A percentile compares a stretch with the other conserved stretches of the same genome.
These are phyloP conservation scores for Musa beccarii DNA, from an alignment of 176 grass and related monocot species.

Conservation along the genomic window DNA sequence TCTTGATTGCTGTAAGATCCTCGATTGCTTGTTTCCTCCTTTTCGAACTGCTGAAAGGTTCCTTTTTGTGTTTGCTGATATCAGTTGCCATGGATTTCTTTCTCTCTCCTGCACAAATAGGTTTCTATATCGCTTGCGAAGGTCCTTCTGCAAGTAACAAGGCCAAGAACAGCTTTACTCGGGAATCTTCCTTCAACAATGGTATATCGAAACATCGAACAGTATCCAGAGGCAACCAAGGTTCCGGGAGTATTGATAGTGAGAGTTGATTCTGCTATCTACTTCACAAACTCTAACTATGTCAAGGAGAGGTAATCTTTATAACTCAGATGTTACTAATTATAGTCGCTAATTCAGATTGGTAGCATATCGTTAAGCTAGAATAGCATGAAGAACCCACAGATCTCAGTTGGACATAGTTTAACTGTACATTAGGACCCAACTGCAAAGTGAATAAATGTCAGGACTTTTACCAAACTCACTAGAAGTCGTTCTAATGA, in stretches of 20 bases:
- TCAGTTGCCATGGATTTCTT: not conserved
- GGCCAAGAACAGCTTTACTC: constrained; percentile 75
- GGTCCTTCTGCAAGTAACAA: constrained; percentile 97
- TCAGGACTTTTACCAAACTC: too few relatives aligned
- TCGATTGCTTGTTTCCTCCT: not conserved
- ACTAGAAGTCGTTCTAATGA: too few relatives aligned
- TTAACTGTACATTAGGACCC: too few relatives aligned
- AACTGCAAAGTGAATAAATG: too few relatives aligned
- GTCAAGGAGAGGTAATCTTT: constrained; percentile 62
- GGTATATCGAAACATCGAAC: constrained; percentile 74
- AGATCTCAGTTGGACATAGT: too few relatives aligned
- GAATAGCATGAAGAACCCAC: too few relatives aligned
- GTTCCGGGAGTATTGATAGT: constrained; percentile 63
- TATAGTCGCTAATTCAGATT: not conserved
- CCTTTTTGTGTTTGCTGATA: not conserved
- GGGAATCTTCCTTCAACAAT: constrained; percentile 79
- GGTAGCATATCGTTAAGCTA: too few relatives aligned
- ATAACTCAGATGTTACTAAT: too few relatives aligned
- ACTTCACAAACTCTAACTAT: constrained; percentile 97
- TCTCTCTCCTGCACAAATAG: constrained; percentile 18
- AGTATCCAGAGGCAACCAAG: constrained; percentile 82
- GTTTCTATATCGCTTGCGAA: constrained; percentile 83
- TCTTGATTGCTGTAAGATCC: constrained; percentile 78
- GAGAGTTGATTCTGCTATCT: constrained; percentile 88
- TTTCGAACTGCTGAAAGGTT: not conserved